These are phyloP conservation scores for Parasitella parasitica DNA, from an alignment of 371 early-diverging fungal genomes.

Conservation along the genomic window DNA sequence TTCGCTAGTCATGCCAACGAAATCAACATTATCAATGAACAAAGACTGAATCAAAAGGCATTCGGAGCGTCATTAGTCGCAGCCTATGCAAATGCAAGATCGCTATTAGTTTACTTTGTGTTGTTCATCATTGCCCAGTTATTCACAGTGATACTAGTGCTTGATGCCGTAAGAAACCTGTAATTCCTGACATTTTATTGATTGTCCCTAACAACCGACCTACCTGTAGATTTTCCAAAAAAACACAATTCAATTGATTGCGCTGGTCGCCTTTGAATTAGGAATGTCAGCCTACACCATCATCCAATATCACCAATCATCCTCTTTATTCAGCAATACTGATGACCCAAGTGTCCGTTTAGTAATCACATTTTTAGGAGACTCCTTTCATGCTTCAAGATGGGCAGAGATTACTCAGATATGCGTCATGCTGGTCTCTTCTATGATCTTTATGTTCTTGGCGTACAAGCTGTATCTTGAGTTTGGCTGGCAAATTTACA, in stretches of 20 bases:
- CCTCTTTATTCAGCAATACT: constrained; percentile 34
- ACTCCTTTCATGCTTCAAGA: constrained; percentile 33
- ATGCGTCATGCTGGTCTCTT: constrained; percentile 38
- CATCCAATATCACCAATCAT: constrained; percentile 50
- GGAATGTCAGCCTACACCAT: constrained; percentile 48
- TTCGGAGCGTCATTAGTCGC: constrained; percentile 28
- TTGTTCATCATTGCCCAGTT: constrained; percentile 50
- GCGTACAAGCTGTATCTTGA: constrained; percentile 51
- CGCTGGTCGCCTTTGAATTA: constrained; percentile 47
- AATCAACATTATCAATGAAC: constrained; percentile 35
- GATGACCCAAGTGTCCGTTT: constrained; percentile 20
- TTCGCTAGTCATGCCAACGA: constrained; percentile 33
- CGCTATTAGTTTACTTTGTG: constrained; percentile 43
- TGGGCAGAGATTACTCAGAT: constrained; percentile 54
- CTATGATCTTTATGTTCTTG: constrained; percentile 34
- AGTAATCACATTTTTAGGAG: constrained; percentile 28
- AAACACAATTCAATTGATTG: constrained; percentile 53
- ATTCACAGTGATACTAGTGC: constrained; percentile 38
- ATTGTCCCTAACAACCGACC: too few relatives aligned
- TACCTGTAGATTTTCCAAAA: constrained; percentile 44
- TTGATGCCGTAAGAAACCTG: constrained; percentile 52
- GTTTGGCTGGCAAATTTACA: constrained; percentile 87
- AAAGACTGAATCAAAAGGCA: constrained; percentile 30
- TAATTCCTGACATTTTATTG: too few relatives aligned
- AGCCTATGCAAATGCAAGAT: constrained; percentile 48